Evolutionary conservation across 2,329 filamentous ascomycete species (phyloP).

Genomic region (Pseudonectria buxi): DNA sequence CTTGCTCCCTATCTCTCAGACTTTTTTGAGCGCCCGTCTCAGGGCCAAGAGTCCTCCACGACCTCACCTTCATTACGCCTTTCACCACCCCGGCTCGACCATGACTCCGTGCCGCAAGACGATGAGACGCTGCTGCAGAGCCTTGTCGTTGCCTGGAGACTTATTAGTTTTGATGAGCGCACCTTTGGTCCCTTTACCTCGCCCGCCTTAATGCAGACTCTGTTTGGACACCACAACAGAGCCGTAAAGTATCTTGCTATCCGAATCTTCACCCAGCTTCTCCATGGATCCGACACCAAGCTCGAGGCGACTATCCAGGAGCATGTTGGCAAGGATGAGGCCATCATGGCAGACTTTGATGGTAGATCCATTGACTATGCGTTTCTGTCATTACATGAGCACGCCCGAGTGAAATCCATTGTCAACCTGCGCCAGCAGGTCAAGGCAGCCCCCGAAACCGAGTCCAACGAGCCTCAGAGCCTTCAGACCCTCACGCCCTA

Average conservation of each 20-base stretch:
- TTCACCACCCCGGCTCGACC: constrained; percentile 23
- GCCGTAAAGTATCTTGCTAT: constrained; percentile 74
- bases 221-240: constrained; percentile 56
- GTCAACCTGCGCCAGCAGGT: constrained; percentile 35
- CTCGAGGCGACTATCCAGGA: constrained; percentile 63
- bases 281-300: constrained; percentile 73
- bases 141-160: constrained; percentile 57
- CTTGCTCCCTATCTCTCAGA: constrained; percentile 74
- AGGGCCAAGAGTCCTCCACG: constrained; percentile 8
- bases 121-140: constrained; percentile 20
- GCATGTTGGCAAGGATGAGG: constrained; percentile 54
- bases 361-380: constrained; percentile 69
- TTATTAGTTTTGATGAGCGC: constrained; percentile 68
- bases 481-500: constrained; percentile 48
- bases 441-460: constrained; percentile 14
- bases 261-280: constrained; percentile 70
- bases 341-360: constrained; percentile 67
- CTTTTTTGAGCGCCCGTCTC: constrained; percentile 48
- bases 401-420: constrained; percentile 43
- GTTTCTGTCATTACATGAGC: constrained; percentile 58
- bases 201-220: constrained; percentile 58
- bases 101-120: constrained; percentile 16
- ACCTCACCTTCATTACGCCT: constrained; percentile 23
- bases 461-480: constrained; percentile 6
- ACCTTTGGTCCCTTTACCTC: constrained; percentile 60